Percentiles rank a stretch among this genome's conserved stretches.
phyloP scores from a whole-genome alignment of 2,329 filamentous ascomycete species.

The Xylariomycetidae sp. region DNA sequence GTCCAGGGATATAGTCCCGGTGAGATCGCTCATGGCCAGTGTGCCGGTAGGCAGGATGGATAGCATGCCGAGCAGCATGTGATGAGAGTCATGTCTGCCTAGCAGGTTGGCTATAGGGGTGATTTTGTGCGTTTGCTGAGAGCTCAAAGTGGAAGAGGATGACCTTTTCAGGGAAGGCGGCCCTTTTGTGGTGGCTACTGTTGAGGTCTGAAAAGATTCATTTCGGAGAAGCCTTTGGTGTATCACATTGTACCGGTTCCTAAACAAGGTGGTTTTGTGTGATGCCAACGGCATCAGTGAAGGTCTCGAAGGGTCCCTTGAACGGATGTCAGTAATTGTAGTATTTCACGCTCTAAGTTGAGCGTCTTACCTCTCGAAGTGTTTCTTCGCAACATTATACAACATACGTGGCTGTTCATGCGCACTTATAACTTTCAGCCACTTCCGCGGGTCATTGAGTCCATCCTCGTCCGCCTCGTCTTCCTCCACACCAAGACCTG shows the following conservation, averaged over 20 bases:
- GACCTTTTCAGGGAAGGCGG: conserved; percentile 53
- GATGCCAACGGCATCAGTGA: conserved; percentile 71
- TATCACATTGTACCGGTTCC: conserved; percentile 86
- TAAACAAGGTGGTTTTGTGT: conserved; percentile 80
- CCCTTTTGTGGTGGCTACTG: conserved; percentile 58
- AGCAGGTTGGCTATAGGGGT: conserved; percentile 75
- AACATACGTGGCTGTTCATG: conserved; percentile 78
- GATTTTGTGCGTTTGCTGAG: conserved; percentile 73
- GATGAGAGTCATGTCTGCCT: conserved; percentile 76
- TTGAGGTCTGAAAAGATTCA: conserved; percentile 83
- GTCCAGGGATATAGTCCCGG: conserved; percentile 82
- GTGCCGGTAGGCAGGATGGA: conserved; percentile 75
- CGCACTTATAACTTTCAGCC: conserved; percentile 78
- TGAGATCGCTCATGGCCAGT: conserved; percentile 79
- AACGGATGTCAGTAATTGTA: too few relatives aligned
- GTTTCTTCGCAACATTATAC: conserved; percentile 78
- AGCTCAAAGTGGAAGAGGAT: conserved; percentile 46
- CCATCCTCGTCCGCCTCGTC: conserved; percentile 56
- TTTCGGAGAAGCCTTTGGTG: conserved; percentile 90
- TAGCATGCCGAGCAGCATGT: conserved; percentile 83
- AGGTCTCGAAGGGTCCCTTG: conserved; percentile 57
- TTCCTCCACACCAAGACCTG: conserved; percentile 46
- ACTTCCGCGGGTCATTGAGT: conserved; percentile 67
- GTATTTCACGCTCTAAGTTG: too few relatives aligned
- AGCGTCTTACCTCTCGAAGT: conserved; percentile 74